Conservation (phyloP, 805 yeast species). For the Debaryomyces hansenii region DNA sequence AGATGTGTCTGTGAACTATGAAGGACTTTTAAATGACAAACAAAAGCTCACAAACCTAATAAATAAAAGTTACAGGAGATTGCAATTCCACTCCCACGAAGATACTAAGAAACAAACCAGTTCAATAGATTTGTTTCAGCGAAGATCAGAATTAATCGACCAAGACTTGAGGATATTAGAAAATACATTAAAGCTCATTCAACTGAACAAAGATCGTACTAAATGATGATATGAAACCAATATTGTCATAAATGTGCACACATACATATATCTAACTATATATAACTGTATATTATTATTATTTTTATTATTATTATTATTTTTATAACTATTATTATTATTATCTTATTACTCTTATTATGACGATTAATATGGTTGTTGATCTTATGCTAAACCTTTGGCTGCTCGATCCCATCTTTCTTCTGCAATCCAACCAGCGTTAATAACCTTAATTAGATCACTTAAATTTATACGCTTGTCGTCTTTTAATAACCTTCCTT, state of each 20-base stretch:
- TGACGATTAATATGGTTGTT: neutral
- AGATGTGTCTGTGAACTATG: constrained; percentile 33
- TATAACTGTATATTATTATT: no score
- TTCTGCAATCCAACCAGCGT: constrained; percentile 82
- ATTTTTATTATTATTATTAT: no score
- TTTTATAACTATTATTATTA: no score
- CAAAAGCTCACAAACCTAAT: constrained; percentile 23
- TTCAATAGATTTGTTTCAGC: constrained; percentile 12
- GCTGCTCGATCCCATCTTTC: constrained; percentile 69
- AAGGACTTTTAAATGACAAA: constrained; percentile 22
- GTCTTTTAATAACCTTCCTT: constrained; percentile 62
- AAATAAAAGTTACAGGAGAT: constrained; percentile 1
- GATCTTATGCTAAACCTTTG: constrained; percentile 29
- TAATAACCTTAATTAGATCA: constrained; percentile 69
- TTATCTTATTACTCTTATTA: neutral
- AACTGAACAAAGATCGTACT: constrained; percentile 4
- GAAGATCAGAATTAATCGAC: constrained; percentile 66
- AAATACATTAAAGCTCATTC: constrained; percentile 37
- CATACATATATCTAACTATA: no score
- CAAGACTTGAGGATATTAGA: constrained; percentile 74
- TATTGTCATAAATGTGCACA: neutral
- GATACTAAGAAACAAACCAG: neutral
- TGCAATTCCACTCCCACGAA: neutral
- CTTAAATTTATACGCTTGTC: constrained; percentile 64
- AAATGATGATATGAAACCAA: neutral